Evolutionary conservation across 331 rosid species (phyloP), one percentile per base, ranked within the genome.

Genomic region (Malus hybrid): DNA sequence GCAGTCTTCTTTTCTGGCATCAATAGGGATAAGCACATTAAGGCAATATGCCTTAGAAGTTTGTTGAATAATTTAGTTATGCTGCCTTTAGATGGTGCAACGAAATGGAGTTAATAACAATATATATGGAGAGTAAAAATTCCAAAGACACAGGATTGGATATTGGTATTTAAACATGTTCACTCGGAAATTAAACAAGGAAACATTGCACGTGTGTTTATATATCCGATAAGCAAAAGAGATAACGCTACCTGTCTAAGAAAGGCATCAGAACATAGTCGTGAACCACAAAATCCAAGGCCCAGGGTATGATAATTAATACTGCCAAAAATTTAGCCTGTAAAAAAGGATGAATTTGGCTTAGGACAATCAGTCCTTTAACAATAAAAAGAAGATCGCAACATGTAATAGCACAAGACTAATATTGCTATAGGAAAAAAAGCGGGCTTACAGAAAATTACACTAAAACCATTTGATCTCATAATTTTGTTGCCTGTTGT

Each of bases 231-330:
- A 48, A 79, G 54, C 52, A 39, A 73, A 73, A 73, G 46, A 78
- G 67, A 34, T 39, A 77, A 70, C 7, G 65, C 60, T 87, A 91
- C 99, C 96, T 92, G 86, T 94, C 97, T 71, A 94, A 80, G 73
- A 94, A 94, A 56, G 99, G 99, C 97, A 94, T 92, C 64, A 94
- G 91, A 77, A 89, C 67, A 73, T 88, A 94, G 87, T 94, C 97
- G 80, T 94, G 99, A 78, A 90, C 96, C 85, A 90, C 78, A 71
- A 94, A 91, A 85, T 94, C 96, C 81, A 94, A 76, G 70, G 93
- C 92, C 89, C 93, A 94, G 70, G 99, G 99, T 63, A 94, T 70
- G 75, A 94, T 77, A 32, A 94, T 83, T 86, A 94, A 80, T 28
- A 88, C 73, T 14, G 91, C 93, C 86, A 94, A 85, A 86, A 94